Evolutionary conservation across 805 yeast species (phyloP).

Genomic region (Candida chilensis): DNA sequence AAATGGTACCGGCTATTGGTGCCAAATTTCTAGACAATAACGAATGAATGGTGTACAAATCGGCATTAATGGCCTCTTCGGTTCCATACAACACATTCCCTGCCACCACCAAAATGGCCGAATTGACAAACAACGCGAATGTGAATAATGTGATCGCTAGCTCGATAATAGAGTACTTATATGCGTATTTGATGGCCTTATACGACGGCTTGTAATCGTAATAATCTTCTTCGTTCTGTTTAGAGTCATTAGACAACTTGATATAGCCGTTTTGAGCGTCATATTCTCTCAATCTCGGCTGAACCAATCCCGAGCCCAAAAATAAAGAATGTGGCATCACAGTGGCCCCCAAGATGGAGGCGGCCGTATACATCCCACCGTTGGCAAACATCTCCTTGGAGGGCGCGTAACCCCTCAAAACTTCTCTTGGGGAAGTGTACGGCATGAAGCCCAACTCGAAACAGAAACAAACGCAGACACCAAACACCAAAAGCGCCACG

Average conservation of each 20-base stretch:
- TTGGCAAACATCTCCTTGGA: constrained; percentile 30
- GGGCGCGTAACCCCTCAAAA: constrained; percentile 35
- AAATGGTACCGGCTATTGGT: constrained; percentile 71
- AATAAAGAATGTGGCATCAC: constrained; percentile 44
- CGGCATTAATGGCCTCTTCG: constrained; percentile 64
- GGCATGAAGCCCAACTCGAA: constrained; percentile 30
- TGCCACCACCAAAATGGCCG: constrained; percentile 74
- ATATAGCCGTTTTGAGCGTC: constrained; percentile 27
- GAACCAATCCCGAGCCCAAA: constrained; percentile 39
- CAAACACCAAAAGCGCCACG: constrained; percentile 30
- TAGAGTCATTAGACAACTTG: constrained; percentile 5
- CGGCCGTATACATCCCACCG: constrained; percentile 34
- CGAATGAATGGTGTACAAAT: constrained; percentile 66
- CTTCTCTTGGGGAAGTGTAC: constrained; percentile 11
- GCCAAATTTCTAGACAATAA: constrained; percentile 55
- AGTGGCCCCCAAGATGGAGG: constrained; percentile 39
- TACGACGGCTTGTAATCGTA: constrained; percentile 59
- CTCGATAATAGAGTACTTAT: constrained; percentile 67
- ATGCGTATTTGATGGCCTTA: constrained; percentile 63
- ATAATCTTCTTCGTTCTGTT: constrained; percentile 24
- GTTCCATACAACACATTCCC: constrained; percentile 70
- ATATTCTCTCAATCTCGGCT: constrained; percentile 35
- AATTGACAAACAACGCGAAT: constrained; percentile 79
- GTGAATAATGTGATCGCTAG: constrained; percentile 62
- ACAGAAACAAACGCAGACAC: constrained; percentile 34